Conservation (phyloP, 345 rosid genomes). For the Rubroshorea leprosula region DNA sequence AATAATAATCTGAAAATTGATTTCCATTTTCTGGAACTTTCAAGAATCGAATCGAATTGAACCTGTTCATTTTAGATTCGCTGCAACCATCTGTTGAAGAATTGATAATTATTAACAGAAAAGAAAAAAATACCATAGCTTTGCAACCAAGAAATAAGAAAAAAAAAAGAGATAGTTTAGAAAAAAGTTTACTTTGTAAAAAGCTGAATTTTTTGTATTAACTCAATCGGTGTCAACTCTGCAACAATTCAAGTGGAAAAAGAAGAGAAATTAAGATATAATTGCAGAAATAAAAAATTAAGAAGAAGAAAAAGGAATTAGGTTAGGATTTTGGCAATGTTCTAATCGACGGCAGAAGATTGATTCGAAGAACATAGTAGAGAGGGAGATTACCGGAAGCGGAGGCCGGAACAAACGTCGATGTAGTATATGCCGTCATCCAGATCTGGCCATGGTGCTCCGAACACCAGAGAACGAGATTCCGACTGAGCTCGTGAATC, state of each 20-base stretch:
- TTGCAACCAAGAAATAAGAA: conserved; percentile 5
- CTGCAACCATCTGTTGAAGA: conserved; percentile 66
- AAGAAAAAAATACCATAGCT: neutral
- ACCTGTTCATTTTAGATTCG: conserved; percentile 77
- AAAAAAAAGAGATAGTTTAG: neutral
- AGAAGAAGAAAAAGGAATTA: neutral
- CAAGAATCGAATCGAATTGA: too few species aligned
- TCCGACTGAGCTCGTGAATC: neutral
- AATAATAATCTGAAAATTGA: neutral
- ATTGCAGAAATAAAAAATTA: neutral
- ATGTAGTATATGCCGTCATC: conserved; percentile 66
- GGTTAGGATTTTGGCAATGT: neutral
- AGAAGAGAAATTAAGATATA: neutral
- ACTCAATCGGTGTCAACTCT: conserved; percentile 46
- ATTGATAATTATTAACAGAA: neutral
- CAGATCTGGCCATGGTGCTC: conserved; percentile 68
- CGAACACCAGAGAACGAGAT: conserved; percentile 29
- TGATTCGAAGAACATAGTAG: neutral
- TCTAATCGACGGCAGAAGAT: neutral
- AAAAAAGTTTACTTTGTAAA: conserved; percentile 45
- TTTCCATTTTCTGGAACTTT: too few species aligned
- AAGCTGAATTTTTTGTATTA: conserved; percentile 68
- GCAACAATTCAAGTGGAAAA: conserved; percentile 3
- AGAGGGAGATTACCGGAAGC: conserved; percentile 40
- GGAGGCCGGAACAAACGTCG: conserved; percentile 44